Evolutionary conservation across 306 rosid species (phyloP), one percentile per base, ranked within the genome.

Genomic region (Purshia tridentata): DNA sequence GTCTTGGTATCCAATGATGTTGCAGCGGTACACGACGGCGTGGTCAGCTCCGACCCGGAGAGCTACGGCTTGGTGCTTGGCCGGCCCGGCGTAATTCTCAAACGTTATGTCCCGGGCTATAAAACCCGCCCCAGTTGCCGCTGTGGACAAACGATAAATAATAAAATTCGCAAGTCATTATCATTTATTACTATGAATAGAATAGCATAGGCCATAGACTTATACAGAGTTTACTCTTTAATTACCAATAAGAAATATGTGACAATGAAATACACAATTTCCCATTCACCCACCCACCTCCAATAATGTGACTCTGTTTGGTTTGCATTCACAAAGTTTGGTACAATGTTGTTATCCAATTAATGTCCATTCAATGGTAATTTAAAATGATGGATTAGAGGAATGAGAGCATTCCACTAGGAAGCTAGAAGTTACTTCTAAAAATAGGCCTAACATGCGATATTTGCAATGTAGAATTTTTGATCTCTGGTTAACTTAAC

Each of bases 51-150:
- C 91, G 10, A 93, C 63, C 0, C 98, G 93, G 29, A 93, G 96
- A 8, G 98, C 98, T 46, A 93, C 98, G 0, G 98, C 98, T 49
- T 93, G 98, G 83, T 91, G 97, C 72, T 67, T 89, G 15, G 5
- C 70, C 6, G 98, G 91, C 2, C 98, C 98, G 22, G 98, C 98
- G 16, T 72, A 81, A 80, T 93, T 93, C 90, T 83, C 88, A 35
- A 93, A 89, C 2, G 96, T 85, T 11, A 93, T 80, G 77, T 93
- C 98, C 16, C 86, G 85, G n/a, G 97, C 91, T 18, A 91, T 93
- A 55, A 93, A 87, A 1, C 91, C 92, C 6, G 92, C 78, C 2
- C 98, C 98, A 2, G 75, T 84, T 0, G 96, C 97, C 37, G 98
- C 98, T 93, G 89, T 51, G 69, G 9, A 47, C 3, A 42, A 66